phyloP scores from a whole-genome alignment of 257 asterid genomes.

The Asclepias syriaca region DNA sequence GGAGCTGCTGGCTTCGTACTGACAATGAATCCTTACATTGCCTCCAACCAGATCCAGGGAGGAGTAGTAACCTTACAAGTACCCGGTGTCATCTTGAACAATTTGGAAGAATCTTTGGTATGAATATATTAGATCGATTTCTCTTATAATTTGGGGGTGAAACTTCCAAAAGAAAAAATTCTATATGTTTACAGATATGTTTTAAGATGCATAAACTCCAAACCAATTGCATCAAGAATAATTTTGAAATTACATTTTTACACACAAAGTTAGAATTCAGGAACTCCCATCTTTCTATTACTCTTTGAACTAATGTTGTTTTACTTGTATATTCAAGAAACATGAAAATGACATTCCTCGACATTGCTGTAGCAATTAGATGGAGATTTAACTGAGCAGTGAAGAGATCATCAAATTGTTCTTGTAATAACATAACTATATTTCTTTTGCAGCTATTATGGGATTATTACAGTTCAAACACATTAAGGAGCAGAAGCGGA shows the following conservation, averaged over 20 bases:
- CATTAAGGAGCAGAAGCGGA: slow-evolving; percentile 48
- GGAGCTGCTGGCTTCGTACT: slow-evolving; percentile 72
- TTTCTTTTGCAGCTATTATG: slow-evolving; percentile 39
- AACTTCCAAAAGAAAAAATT: neutral
- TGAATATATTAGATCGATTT: neutral
- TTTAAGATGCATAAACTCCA: neutral
- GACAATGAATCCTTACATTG: slow-evolving; percentile 56
- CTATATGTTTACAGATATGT: neutral
- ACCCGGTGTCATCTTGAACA: slow-evolving; percentile 54
- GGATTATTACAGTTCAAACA: slow-evolving; percentile 51
- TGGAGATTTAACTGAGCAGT: neutral
- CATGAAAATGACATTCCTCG: neutral
- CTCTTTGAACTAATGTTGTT: neutral
- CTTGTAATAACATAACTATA: neutral
- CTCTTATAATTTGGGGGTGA: neutral
- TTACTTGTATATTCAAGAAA: neutral
- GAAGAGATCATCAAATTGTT: neutral
- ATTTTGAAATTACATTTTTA: neutral
- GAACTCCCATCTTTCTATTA: neutral
- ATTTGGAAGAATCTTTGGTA: slow-evolving; percentile 57
- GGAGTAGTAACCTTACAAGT: slow-evolving; percentile 33
- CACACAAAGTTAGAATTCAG: neutral
- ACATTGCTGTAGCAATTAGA: neutral
- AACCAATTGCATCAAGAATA: neutral
- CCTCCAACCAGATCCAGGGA: slow-evolving; percentile 43